Base-by-base conservation (phyloP, 1,284 basidiomycete species). In the Termitomyces sp. region DNA sequence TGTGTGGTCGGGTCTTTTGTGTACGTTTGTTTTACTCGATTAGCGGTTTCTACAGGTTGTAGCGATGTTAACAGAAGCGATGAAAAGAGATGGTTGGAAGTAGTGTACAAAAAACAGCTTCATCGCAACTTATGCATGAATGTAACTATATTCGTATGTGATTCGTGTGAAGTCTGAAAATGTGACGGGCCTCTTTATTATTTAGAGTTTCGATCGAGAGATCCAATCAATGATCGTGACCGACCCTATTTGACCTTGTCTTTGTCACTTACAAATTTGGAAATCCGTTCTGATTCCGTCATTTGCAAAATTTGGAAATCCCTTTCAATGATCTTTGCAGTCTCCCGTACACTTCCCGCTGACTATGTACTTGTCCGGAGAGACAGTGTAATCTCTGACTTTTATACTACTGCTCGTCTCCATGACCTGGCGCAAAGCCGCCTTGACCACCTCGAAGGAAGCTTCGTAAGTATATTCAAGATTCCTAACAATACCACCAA, bases 301-400 rank as follows among this genome's bases (percentile, higher is more conserved):
- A 57, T 39, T 49, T 41, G 59, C 58, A 57, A 52, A 51, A 67
- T 63, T 55, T 53, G 66, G 66, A 52, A 60, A 52, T 55, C 65
- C 65, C 64, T 66, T 68, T 71, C 57, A 69, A 60, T 7, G 7
- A 21, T 40, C 8, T 39, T n/a, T 13, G 39, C 43, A 46, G 37
- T 24, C 19, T 18, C 13, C 35, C 46, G 35, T 31, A 46, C 21
- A 24, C 14, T n/a, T 14, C 16, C 16, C n/a, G 8, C 3, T 13
- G 14, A 28, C 40, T 34, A 14, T 13, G 11, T 16, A 6, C 1
- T 14, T n/a, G 19, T 24, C 5, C 6, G 34, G 6, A 30, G 6
- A 16, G 18, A 18, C 14, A 16, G 11, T 6, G 11, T n/a, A 10
- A 14, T 14, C 10, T 28, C 21, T 35, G 2, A 3, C 21, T 24